These are phyloP conservation scores for Ophiognomonia clavigignenti-juglandacearum DNA, from an alignment of 2,329 filamentous ascomycete genomes.

Conservation along the genomic window DNA sequence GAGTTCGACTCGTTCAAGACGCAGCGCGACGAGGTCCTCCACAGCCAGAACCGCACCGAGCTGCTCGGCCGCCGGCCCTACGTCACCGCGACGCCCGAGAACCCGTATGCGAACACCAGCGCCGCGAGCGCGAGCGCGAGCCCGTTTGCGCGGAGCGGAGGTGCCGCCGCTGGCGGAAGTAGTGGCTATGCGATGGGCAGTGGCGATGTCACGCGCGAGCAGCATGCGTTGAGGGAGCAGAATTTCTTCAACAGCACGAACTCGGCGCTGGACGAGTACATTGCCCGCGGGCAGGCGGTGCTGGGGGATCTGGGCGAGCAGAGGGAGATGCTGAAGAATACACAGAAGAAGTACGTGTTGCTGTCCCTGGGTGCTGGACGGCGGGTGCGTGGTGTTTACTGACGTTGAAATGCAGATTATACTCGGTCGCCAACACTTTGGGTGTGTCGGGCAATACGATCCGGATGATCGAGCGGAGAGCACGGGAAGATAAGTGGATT, in stretches of 20 bases:
- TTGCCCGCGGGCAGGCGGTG: slow-evolving; percentile 86
- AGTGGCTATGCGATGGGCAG: slow-evolving; percentile 43
- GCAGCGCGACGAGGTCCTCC: slow-evolving; percentile 68
- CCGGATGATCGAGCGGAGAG: slow-evolving; percentile 87
- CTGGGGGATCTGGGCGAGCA: slow-evolving; percentile 85
- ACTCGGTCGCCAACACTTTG: slow-evolving; percentile 88
- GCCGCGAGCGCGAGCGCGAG: slow-evolving; percentile 26
- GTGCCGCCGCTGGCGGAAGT: slow-evolving; percentile 27
- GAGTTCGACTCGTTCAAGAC: slow-evolving; percentile 75
- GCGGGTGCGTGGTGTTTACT: not conserved
- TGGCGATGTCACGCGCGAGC: slow-evolving; percentile 66
- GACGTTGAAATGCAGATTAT: slow-evolving; percentile 44
- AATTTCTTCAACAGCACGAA: slow-evolving; percentile 81
- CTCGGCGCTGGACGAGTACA: slow-evolving; percentile 84
- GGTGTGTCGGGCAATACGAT: slow-evolving; percentile 95
- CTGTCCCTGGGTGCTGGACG: not conserved
- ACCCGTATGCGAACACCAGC: slow-evolving; percentile 69
- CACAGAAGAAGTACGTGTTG: slow-evolving; percentile 59
- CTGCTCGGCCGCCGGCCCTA: slow-evolving; percentile 82
- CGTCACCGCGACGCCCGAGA: slow-evolving; percentile 75
- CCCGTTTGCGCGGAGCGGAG: slow-evolving; percentile 34
- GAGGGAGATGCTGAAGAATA: slow-evolving; percentile 90
- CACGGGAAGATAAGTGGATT: slow-evolving; percentile 96
- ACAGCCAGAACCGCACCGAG: slow-evolving; percentile 66
- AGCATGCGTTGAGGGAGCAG: slow-evolving; percentile 83